Evolutionary conservation across 345 rosid species (phyloP).

Genomic region (Populus ilicifolia): DNA sequence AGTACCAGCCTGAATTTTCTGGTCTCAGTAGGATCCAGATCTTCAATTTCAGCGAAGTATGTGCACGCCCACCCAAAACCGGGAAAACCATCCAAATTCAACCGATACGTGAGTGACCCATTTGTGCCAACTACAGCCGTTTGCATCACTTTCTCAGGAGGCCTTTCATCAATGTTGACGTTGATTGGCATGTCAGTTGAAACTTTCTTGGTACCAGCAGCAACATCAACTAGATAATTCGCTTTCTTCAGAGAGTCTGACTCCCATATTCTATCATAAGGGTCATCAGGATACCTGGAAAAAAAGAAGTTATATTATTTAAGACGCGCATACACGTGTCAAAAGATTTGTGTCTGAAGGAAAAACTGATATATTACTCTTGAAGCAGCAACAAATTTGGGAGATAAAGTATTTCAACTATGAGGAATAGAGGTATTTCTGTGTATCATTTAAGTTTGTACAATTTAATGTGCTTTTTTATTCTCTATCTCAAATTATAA

Average conservation of each 20-base stretch:
- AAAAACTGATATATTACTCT: neutral
- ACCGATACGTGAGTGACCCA: constrained; percentile 77
- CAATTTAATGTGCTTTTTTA: neutral
- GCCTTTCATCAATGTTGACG: constrained; percentile 36
- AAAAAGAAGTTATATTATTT: neutral
- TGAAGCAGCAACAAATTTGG: neutral
- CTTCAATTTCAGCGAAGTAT: constrained; percentile 91
- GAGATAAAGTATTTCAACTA: neutral
- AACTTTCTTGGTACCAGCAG: constrained; percentile 70
- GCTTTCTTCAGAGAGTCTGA: constrained; percentile 76
- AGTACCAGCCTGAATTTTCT: constrained; percentile 86
- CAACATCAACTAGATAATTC: constrained; percentile 93
- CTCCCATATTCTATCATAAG: constrained; percentile 93
- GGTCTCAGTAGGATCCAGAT: constrained; percentile 57
- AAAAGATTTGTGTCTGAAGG: neutral
- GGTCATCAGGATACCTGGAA: constrained; percentile 91
- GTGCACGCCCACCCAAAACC: constrained; percentile 84
- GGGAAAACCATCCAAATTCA: constrained; percentile 93
- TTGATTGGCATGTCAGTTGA: constrained; percentile 63
- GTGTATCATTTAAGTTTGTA: neutral
- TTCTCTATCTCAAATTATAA: neutral
- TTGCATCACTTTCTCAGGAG: constrained; percentile 98
- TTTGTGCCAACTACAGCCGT: constrained; percentile 98
- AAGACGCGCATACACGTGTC: neutral
- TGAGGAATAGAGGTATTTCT: neutral